Evolutionary conservation across 2,329 filamentous ascomycete genomes (phyloP).

Genomic region (Pseudopithomyces chartarum): DNA sequence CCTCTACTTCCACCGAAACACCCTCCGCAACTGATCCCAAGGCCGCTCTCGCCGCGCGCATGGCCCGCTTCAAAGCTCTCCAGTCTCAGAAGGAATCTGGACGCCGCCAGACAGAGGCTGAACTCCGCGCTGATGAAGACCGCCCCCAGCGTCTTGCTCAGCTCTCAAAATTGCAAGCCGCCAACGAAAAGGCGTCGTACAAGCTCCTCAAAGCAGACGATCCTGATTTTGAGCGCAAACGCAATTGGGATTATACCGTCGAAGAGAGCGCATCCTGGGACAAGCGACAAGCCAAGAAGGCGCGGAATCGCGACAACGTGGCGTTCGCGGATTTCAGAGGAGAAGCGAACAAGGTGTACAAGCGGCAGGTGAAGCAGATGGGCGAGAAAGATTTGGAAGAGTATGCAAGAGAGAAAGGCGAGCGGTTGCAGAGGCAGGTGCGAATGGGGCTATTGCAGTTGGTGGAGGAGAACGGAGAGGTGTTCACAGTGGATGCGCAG

Average conservation of each 20-base stretch:
- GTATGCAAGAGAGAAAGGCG: conserved; percentile 88
- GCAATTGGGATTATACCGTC: conserved; percentile 97
- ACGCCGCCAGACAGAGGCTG: conserved; percentile 65
- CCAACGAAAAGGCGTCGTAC: conserved; percentile 85
- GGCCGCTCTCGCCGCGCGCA: conserved; percentile 42
- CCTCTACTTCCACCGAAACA: conserved; percentile 8
- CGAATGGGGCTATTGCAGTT: conserved; percentile 86
- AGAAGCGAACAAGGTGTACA: conserved; percentile 91
- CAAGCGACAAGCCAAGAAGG: conserved; percentile 84
- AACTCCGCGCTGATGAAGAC: conserved; percentile 44
- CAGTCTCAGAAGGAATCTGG: conserved; percentile 67
- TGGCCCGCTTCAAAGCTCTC: conserved; percentile 83
- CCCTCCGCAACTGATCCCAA: conserved; percentile 26
- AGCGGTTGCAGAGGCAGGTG: conserved; percentile 82
- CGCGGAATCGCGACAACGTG: conserved; percentile 78
- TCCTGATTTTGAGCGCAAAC: conserved; percentile 95
- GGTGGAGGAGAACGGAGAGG: conserved; percentile 83
- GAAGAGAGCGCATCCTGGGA: conserved; percentile 97
- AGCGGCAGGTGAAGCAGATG: conserved; percentile 81
- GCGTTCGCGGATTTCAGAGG: conserved; percentile 88
- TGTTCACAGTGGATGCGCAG: conserved; percentile 90
- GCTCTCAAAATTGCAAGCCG: conserved; percentile 78
- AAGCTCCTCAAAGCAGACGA: conserved; percentile 93
- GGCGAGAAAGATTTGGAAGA: conserved; percentile 72
- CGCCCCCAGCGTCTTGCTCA: conserved; percentile 52